Base-by-base conservation (phyloP, 192 early-diverging fungal species). In the Backusella morwellensis region DNA sequence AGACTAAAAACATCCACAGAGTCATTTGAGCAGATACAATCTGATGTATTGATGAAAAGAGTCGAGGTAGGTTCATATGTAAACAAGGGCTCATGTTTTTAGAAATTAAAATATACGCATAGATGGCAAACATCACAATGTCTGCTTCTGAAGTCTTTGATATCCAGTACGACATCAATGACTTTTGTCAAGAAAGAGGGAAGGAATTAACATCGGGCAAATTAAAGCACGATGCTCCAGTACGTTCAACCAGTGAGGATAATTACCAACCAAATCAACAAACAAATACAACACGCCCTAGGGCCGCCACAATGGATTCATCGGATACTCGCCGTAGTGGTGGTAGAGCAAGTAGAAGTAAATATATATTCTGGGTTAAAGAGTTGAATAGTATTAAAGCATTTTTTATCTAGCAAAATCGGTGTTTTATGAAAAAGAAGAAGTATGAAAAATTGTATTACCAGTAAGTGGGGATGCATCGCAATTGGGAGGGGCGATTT, bases 371-470 rank as follows among this genome's bases (percentile, higher is more conserved):
- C 26, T 29, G 26, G 26, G 26, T 29, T 29, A 29, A 29, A 29
- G 26, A 29, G 26, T 29, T 1, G 26, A 29, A 29, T 29, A 29
- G 0, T 29, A 29, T 29, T 29, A 29, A 29, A 29, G 1, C 1
- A 29, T 29, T 29, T 29, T 29, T 29, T 29, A 17, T 63, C 1
- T 69, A 69, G 68, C 41, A 23, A 69, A 69, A 69, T 40, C 68
- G 15, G 68, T 69, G 19, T 69, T 69, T 69, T n/a, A 69, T 69
- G 68, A 69, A 69, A 69, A 69, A 69, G 68, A 69, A 69, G 19
- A 69, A 68, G 35, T 35, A 68, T n/a, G 34, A 35, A 35, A 67
- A 19, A 35, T 67, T 67, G 29, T 36, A 68, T n/a, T 8, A 69
- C 9, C 35, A 69, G 17, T 21, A 36, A 21, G 35, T 14, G 21